Evolutionary conservation across 176 grass and related monocot species (phyloP).

Genomic region (Lolium multiflorum): DNA sequence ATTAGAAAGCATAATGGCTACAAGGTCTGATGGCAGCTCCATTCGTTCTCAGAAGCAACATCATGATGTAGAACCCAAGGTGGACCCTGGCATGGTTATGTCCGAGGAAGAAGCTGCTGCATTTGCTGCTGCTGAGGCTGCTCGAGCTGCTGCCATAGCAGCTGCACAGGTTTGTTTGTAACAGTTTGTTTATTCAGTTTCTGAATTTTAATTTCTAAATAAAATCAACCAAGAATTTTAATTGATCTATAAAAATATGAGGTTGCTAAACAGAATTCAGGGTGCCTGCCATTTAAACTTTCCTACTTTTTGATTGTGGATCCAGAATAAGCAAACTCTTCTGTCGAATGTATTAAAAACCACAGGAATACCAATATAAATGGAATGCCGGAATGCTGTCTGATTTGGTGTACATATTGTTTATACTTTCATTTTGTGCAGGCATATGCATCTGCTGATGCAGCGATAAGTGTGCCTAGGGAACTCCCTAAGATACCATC

Average conservation of each 20-base stretch:
- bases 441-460: conserved; percentile 94
- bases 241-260: not conserved
- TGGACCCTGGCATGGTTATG: conserved; percentile 53
- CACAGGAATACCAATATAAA: conserved; percentile 29
- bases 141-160: conserved; percentile 87
- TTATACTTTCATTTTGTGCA: conserved; percentile 45
- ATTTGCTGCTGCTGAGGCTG: conserved; percentile 89
- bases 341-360: not conserved
- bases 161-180: conserved; percentile 71
- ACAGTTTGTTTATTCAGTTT: conserved; percentile 39
- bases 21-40: conserved; percentile 59
- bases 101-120: conserved; percentile 91
- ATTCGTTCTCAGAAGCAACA: conserved; percentile 55
- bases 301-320: not conserved
- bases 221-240: not conserved
- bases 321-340: not conserved
- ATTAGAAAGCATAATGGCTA: conserved; percentile 52
- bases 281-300: conserved; percentile 12
- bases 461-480: conserved; percentile 65
- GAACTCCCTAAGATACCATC: conserved; percentile 99
- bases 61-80: conserved; percentile 46
- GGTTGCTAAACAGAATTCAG: conserved; percentile 11
- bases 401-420: conserved; percentile 14
- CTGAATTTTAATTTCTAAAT: conserved; percentile 23
- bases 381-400: not conserved